Percentiles rank a stretch among this genome's conserved stretches.
Evolutionary conservation across 495 filamentous ascomycete genomes (phyloP).

Genomic region (Penicillium canariense): DNA sequence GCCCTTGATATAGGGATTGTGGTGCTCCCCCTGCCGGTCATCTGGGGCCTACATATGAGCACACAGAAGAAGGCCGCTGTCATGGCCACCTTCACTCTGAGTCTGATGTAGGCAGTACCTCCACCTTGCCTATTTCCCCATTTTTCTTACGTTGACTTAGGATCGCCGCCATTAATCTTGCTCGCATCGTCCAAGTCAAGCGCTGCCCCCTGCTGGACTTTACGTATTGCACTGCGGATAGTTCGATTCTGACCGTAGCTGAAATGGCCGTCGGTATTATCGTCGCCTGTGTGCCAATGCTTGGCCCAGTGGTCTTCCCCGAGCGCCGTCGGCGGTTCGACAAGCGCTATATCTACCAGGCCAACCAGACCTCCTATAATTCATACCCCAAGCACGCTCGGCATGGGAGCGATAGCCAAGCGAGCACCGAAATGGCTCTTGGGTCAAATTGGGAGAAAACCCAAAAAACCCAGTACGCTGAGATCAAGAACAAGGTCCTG

Average conservation of each 20-base stretch:
- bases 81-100: conserved; percentile 13
- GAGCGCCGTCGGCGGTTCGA: neutral
- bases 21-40: conserved; percentile 16
- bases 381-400: neutral
- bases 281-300: conserved; percentile 18
- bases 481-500: neutral
- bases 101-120: conserved; percentile 12
- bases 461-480: neutral
- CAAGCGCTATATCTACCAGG: neutral
- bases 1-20: conserved; percentile 17
- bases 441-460: neutral
- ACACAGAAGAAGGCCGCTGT: conserved; percentile 15
- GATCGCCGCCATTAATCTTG: conserved; percentile 18
- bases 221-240: conserved; percentile 13
- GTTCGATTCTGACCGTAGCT: conserved; percentile 15
- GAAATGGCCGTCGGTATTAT: conserved; percentile 18
- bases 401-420: neutral
- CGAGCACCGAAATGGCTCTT: neutral
- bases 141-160: neutral
- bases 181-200: conserved; percentile 16
- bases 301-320: conserved; percentile 16
- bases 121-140: neutral
- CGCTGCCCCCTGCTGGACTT: conserved; percentile 10
- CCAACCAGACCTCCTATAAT: neutral
- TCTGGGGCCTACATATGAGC: conserved; percentile 18